Evolutionary conservation across 73 alveolate species (phyloP).

Genomic region (Paramecium primaurelia): DNA sequence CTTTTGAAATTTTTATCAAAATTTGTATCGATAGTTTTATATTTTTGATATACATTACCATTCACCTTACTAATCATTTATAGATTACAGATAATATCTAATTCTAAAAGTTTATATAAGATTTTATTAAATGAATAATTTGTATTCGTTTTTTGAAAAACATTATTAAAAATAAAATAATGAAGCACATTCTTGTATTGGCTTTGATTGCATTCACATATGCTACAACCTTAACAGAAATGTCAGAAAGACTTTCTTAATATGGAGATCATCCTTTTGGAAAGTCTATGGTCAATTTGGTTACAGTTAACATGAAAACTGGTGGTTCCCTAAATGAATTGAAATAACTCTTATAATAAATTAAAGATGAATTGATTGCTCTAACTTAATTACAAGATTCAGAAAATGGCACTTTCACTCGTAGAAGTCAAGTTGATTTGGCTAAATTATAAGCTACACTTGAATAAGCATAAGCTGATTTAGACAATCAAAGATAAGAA

Average conservation of each 20-base stretch:
- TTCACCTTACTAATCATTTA: no score
- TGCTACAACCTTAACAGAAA: neutral
- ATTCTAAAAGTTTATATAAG: neutral
- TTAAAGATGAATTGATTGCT: conserved; percentile 37
- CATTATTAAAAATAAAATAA: neutral
- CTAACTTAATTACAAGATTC: neutral
- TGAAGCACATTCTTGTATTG: neutral
- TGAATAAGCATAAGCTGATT: conserved; percentile 34
- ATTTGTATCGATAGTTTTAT: neutral
- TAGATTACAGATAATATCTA: no score
- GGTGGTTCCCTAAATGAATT: conserved; percentile 29
- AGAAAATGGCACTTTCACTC: neutral
- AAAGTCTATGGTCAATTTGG: conserved; percentile 24
- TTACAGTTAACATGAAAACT: conserved; percentile 22
- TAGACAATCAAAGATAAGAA: conserved; percentile 30
- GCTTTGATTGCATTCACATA: neutral
- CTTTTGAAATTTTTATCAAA: neutral
- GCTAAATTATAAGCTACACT: conserved; percentile 29
- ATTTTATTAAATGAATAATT: neutral
- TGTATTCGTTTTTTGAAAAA: neutral
- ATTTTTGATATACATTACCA: no score
- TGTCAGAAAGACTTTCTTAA: neutral
- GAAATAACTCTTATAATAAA: conserved; percentile 8
- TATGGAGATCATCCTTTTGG: conserved; percentile 37
- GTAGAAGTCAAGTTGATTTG: conserved; percentile 31